Evolutionary conservation across 2,329 filamentous ascomycete genomes (phyloP).

Genomic region (Aspergillus uvarum): DNA sequence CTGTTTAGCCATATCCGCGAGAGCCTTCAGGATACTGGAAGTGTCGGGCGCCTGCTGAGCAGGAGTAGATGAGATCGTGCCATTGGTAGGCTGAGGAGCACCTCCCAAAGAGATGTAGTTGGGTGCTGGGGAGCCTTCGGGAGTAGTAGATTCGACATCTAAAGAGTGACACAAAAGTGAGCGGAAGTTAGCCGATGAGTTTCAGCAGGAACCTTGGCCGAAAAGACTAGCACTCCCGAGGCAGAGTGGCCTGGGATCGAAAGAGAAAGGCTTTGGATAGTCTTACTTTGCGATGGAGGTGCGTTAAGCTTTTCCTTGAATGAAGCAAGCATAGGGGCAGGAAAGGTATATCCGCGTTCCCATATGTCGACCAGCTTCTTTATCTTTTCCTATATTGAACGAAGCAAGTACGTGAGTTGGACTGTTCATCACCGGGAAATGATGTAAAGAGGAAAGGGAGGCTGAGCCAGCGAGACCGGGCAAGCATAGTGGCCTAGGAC

Average conservation of each 20-base stretch:
- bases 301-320: constrained; percentile 80
- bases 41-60: constrained; percentile 52
- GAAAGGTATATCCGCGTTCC: constrained; percentile 94
- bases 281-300: constrained; percentile 64
- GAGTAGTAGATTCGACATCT: constrained; percentile 69
- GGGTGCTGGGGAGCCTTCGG: constrained; percentile 54
- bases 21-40: constrained; percentile 70
- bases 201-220: not conserved
- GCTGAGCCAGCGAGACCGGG: not conserved
- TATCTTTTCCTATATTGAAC: constrained; percentile 80
- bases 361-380: constrained; percentile 95
- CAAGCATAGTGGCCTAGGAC: constrained; percentile 21
- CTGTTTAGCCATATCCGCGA: constrained; percentile 78
- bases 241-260: not conserved
- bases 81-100: constrained; percentile 29
- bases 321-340: constrained; percentile 70
- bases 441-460: constrained; percentile 18
- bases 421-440: constrained; percentile 33
- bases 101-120: constrained; percentile 43
- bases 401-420: constrained; percentile 51
- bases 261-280: not conserved
- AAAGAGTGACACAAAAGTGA: constrained; percentile 15
- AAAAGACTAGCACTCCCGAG: not conserved
- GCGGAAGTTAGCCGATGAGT: constrained; percentile 27
- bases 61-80: constrained; percentile 21